A percentile compares a stretch with the other conserved stretches of the same genome.
Conservation (phyloP, 768 basidiomycete genomes). For the Albatrellus ellisii region DNA sequence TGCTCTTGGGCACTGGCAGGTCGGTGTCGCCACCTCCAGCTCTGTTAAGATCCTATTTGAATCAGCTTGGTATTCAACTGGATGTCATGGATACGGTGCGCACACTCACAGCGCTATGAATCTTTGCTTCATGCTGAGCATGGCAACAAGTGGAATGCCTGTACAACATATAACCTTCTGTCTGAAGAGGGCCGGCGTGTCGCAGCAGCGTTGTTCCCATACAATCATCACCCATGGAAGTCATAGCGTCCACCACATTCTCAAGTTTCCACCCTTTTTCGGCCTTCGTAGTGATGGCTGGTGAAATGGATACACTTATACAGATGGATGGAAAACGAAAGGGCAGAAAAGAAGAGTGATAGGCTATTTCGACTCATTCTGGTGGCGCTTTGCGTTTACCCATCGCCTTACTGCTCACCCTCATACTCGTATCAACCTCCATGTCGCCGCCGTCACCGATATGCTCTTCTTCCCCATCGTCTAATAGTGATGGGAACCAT, state of each 20-base stretch:
- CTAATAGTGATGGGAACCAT: slow-evolving; percentile 40
- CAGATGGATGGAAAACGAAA: neutral
- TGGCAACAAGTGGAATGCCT: slow-evolving; percentile 70
- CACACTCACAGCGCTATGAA: slow-evolving; percentile 4
- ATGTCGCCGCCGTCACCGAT: slow-evolving; percentile 5
- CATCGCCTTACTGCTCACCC: slow-evolving; percentile 30
- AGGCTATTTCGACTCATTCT: slow-evolving; percentile 12
- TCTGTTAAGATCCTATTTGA: slow-evolving; percentile 51
- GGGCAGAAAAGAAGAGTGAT: slow-evolving; percentile 1
- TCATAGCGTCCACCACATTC: neutral
- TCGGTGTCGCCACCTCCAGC: slow-evolving; percentile 58
- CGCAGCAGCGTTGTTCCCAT: slow-evolving; percentile 79
- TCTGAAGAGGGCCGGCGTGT: slow-evolving; percentile 89
- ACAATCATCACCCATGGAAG: slow-evolving; percentile 41
- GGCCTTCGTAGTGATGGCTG: too few relatives aligned
- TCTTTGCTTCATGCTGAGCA: neutral
- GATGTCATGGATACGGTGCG: slow-evolving; percentile 83
- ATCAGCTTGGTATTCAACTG: slow-evolving; percentile 67
- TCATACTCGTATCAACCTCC: slow-evolving; percentile 18
- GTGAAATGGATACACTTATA: too few relatives aligned
- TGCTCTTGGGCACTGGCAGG: slow-evolving; percentile 80
- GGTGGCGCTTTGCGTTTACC: slow-evolving; percentile 51
- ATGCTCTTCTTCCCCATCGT: slow-evolving; percentile 42
- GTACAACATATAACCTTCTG: slow-evolving; percentile 89
- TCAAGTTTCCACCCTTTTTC: neutral